A percentile compares a stretch with the other conserved stretches of the same genome.
These are phyloP conservation scores for Ogataea ramenticola DNA, from an alignment of 805 yeast genomes.

Conservation along the genomic window DNA sequence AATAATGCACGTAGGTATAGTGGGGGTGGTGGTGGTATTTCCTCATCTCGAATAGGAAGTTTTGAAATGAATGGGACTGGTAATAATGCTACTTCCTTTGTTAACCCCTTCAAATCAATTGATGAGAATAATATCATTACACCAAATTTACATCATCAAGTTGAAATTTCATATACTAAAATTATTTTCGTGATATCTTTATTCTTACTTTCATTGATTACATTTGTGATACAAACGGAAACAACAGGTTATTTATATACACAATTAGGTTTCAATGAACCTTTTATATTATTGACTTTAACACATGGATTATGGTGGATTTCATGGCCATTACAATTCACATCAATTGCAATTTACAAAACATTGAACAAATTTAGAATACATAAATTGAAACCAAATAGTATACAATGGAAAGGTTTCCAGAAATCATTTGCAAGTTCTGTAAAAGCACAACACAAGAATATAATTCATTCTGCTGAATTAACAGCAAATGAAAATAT, in stretches of 20 bases:
- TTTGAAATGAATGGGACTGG: background rate
- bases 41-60: background rate
- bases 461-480: conserved; percentile 31
- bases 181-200: conserved; percentile 40
- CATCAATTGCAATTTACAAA: conserved; percentile 39
- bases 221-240: conserved; percentile 80
- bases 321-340: conserved; percentile 64
- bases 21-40: background rate
- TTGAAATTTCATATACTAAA: conserved; percentile 27
- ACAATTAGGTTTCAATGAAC: conserved; percentile 52
- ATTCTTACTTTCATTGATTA: conserved; percentile 38
- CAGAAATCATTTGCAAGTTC: conserved; percentile 26
- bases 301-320: conserved; percentile 78
- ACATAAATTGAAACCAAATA: no score
- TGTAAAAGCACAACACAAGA: conserved; percentile 35
- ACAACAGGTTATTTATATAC: conserved; percentile 63
- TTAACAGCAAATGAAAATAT: conserved; percentile 22
- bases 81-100: background rate
- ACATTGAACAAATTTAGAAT: conserved; percentile 24
- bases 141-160: background rate
- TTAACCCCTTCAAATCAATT: background rate
- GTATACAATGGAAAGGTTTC: conserved; percentile 25
- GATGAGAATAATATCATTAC: background rate
- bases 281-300: conserved; percentile 53
- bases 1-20: background rate